Conservation (phyloP, 768 basidiomycete genomes). For the Leucocoprinus leucothites region DNA sequence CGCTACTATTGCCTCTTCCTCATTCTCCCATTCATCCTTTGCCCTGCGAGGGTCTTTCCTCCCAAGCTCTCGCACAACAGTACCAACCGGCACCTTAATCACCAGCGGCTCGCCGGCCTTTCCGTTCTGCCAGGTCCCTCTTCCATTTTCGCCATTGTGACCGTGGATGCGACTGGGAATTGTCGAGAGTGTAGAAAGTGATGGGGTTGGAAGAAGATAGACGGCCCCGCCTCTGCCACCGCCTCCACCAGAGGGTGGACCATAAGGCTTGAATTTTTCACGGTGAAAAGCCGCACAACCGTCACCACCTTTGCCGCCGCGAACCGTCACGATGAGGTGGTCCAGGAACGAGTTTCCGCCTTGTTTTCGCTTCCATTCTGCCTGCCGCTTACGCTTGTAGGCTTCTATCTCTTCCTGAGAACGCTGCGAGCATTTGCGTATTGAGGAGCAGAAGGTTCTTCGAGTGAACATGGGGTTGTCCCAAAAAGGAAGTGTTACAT, state of each 20-base stretch:
- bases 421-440: constrained; percentile 1
- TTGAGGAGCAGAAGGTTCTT: constrained; percentile 3
- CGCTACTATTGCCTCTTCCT: constrained; percentile 51
- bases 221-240: constrained; percentile 89
- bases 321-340: constrained; percentile 73
- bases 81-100: constrained; percentile 85
- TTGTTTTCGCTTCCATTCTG: constrained; percentile 77
- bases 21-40: constrained; percentile 71
- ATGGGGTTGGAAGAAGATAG: constrained; percentile 75
- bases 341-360: constrained; percentile 78
- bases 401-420: constrained; percentile 31
- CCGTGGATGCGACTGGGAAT: constrained; percentile 69
- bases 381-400: constrained; percentile 47
- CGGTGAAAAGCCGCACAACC: constrained; percentile 93
- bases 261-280: constrained; percentile 79
- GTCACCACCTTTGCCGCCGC: constrained; percentile 85
- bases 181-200: constrained; percentile 74
- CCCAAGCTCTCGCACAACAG: constrained; percentile 76
- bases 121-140: constrained; percentile 88
- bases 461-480: constrained; percentile 8
- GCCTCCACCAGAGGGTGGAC: constrained; percentile 91
- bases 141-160: constrained; percentile 65
- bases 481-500: constrained; percentile 5
- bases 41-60: constrained; percentile 62
- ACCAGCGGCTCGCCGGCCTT: constrained; percentile 67